Conservation (phyloP, 106 monocot genomes). For the Narthecium ossifragum region DNA sequence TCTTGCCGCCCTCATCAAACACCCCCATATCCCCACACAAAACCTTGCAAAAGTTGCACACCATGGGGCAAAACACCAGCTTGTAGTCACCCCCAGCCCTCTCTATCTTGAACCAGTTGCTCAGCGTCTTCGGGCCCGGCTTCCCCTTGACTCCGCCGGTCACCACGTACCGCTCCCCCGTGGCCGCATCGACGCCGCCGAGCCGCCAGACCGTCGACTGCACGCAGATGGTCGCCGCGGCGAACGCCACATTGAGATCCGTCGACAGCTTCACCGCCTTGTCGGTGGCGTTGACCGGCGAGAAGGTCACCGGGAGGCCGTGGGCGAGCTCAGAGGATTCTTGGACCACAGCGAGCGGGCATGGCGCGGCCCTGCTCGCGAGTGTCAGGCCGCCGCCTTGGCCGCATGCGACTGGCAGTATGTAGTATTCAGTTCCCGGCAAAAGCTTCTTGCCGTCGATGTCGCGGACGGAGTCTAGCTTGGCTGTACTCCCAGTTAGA, state of each 20-base stretch:
- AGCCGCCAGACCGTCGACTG: conserved; percentile 28
- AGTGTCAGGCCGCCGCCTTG: conserved; percentile 29
- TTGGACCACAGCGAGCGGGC: conserved; percentile 45
- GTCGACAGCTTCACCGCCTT: conserved; percentile 7
- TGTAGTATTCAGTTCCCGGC: conserved; percentile 24
- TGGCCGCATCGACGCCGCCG: conserved; percentile 1
- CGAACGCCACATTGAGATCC: conserved; percentile 25
- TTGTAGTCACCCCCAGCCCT: conserved; percentile 12
- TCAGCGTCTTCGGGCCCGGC: conserved; percentile 19
- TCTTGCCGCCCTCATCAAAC: conserved; percentile 15
- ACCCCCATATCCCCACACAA: conserved; percentile 32
- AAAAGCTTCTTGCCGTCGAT: conserved; percentile 20
- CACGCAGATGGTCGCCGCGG: conserved; percentile 18
- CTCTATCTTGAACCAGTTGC: conserved; percentile 43
- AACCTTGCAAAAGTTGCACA: conserved; percentile 27
- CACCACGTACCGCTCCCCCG: conserved; percentile 18
- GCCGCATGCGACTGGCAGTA: conserved; percentile 30
- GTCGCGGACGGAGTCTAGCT: conserved; percentile 30
- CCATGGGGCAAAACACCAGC: conserved; percentile 37
- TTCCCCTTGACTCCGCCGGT: conserved; percentile 18
- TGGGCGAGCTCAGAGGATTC: conserved; percentile 10
- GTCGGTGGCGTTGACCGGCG: conserved; percentile 8
- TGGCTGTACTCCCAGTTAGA: not conserved
- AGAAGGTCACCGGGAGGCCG: conserved; percentile 32
- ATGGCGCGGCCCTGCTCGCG: not conserved